Base-by-base conservation (phyloP, 2,329 filamentous ascomycete genomes). In the Gnomoniopsis smithogilvyi region DNA sequence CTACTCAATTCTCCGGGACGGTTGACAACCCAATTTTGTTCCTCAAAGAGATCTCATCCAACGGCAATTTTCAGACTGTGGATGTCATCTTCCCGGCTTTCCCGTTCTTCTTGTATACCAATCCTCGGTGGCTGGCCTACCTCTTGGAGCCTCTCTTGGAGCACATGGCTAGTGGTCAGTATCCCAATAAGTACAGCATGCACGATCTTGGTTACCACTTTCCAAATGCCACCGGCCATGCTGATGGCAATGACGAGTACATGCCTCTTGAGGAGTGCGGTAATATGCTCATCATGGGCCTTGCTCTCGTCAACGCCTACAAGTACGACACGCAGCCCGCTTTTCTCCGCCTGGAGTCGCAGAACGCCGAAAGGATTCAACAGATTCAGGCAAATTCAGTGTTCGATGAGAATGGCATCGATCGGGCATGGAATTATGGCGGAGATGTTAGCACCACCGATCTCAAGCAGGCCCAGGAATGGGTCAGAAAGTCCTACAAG, bases 21-120 rank as follows among this genome's bases (percentile, higher is more conserved):
- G 82, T 88, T 1, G 83, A 91, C 3, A 80, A 85, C 62, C 89
- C 89, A 0, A 80, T 94, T 46, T 72, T 95, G 22, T 95, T 95
- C 73, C 75, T 94, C 61, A 95, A 95, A 69, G 91, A 95, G 70
- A 94, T 95, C 58, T 92, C 89, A 1, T 92, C 89, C 2, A 90
- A 94, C 66, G 91, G 91, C 3, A 94, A 96, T 67, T 87, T 87
- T 71, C 91, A 95, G 69, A 95, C 91, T 0, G 89, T 95, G 12
- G 90, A 94, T 74, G 90, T 96, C 58, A 94, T 96, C 66, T 95
- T 92, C 76, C 91, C 91, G 0, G 83, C 90, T 0, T 93, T 92
- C 73, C 90, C 91, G 0, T 95, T 94, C 79, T 94, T 94, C 77
- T 72, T 94, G 21, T 95, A 94, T 69, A 92, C 90, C 19, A 92